Evolutionary conservation across 1,139 yeast species (phyloP), one percentile per base, ranked within the genome.

Genomic region (Suhomyces kunorum): DNA sequence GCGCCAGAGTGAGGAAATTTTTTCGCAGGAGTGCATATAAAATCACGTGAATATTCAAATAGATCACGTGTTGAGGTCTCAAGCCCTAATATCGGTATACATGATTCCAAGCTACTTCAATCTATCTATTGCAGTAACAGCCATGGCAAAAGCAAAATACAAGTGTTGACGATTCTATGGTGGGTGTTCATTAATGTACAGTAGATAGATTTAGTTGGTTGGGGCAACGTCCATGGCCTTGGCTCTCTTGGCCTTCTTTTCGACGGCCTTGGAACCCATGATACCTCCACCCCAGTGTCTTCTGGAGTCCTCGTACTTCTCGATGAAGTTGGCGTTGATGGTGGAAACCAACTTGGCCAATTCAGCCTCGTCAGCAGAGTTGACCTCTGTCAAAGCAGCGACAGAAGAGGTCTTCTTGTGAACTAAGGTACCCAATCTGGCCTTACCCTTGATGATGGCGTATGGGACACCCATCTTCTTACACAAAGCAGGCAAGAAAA

Each of bases 271-370:
- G 61, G 87, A 77, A 71, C 98, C 97, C 80, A 92, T 78, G 72
- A 87, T 68, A 81, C 98, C 98, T 80, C 98, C 98, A 82, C 98
- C 98, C 98, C 98, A 90, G 84, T 88, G 95, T 78, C 87, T 88
- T 82, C 95, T 90, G 70, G 79, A 68, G 59, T 90, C 97, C 65
- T 90, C 97, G 84, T 83, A 87, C 76, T 88, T 87, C 66, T 87
- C 95, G 61, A 75, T 70, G 75, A 83, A 90, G 92, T 88, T 89
- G 56, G 95, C 84, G 74, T 87, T 83, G 71, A 92, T 81, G 66
- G 98, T 85, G 49, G 96, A 84, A 59, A 90, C 80, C 64, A 90
- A 81, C 73, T 88, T 86, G 56, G 97, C 87, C 61, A 90, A 83
- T 66, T 88, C 90, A 66, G 95, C 81, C 78, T 88, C 94, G 73